phyloP scores from a whole-genome alignment of 2,329 filamentous ascomycete genomes.

The Coniella lustricola region DNA sequence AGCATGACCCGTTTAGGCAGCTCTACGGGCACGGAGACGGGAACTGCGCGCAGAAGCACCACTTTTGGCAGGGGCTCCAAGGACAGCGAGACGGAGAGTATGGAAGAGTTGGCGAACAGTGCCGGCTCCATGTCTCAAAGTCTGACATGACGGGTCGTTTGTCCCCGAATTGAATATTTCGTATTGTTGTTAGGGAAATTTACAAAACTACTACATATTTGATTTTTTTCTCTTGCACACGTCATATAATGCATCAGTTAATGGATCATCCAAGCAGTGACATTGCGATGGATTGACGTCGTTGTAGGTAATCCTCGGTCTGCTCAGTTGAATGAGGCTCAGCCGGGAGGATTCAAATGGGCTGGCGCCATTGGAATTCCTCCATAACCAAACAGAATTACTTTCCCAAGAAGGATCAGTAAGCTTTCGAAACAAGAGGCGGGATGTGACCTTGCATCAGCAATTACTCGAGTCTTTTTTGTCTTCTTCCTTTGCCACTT shows the following conservation, averaged over 20 bases:
- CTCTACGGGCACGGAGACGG: not conserved
- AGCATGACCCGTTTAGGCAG: constrained; percentile 2
- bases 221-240: too few relatives aligned
- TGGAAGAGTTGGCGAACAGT: constrained; percentile 9
- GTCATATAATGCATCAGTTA: too few relatives aligned
- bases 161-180: too few relatives aligned
- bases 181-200: too few relatives aligned
- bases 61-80: not conserved
- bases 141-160: not conserved
- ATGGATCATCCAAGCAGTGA: too few relatives aligned
- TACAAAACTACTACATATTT: too few relatives aligned
- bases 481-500: not conserved
- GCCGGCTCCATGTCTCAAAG: not conserved
- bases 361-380: too few relatives aligned
- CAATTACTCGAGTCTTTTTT: not conserved
- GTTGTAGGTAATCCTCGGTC: too few relatives aligned
- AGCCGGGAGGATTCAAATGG: too few relatives aligned
- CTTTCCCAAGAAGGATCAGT: not conserved
- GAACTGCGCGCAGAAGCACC: not conserved
- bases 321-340: too few relatives aligned
- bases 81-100: constrained; percentile 8
- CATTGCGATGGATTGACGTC: too few relatives aligned
- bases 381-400: too few relatives aligned
- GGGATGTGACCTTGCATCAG: not conserved
- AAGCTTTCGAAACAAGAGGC: not conserved